Conservation (phyloP, 768 basidiomycete species). For the Sistotremastrum niveocremeum region DNA sequence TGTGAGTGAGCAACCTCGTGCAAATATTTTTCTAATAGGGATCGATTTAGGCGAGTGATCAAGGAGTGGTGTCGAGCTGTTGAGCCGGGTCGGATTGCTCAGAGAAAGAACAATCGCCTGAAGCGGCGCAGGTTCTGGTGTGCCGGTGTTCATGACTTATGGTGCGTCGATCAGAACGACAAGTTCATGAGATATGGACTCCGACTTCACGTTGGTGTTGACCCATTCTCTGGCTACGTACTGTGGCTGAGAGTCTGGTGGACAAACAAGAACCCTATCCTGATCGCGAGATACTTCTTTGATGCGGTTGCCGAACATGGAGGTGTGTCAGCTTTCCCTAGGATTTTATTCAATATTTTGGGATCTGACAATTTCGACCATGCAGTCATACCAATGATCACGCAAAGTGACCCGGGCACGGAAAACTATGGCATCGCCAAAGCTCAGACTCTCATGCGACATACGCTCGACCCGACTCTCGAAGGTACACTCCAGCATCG, state of each 20-base stretch:
- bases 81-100: conserved; percentile 17
- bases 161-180: conserved; percentile 30
- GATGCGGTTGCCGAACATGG: conserved; percentile 12
- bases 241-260: conserved; percentile 30
- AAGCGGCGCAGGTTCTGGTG: conserved; percentile 20
- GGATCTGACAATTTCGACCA: too few species aligned
- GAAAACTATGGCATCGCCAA: conserved; percentile 36
- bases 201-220: conserved; percentile 24
- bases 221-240: conserved; percentile 21
- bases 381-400: conserved; percentile 23
- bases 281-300: conserved; percentile 22
- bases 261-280: conserved; percentile 19
- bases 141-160: conserved; percentile 28
- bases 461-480: conserved; percentile 26
- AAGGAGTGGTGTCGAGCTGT: neutral
- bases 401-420: conserved; percentile 29
- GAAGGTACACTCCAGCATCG: conserved; percentile 26
- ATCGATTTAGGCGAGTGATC: too few species aligned
- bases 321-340: conserved; percentile 11
- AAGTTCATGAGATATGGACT: conserved; percentile 31
- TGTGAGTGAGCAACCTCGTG: conserved; percentile 6
- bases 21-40: too few species aligned
- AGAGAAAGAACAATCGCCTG: conserved; percentile 12
- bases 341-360: too few species aligned
- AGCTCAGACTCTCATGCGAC: conserved; percentile 25